Evolutionary conservation across 2,329 filamentous ascomycete genomes (phyloP), one percentile per base, ranked within the genome.

Genomic region (Colletotrichum cordylinicola): DNA sequence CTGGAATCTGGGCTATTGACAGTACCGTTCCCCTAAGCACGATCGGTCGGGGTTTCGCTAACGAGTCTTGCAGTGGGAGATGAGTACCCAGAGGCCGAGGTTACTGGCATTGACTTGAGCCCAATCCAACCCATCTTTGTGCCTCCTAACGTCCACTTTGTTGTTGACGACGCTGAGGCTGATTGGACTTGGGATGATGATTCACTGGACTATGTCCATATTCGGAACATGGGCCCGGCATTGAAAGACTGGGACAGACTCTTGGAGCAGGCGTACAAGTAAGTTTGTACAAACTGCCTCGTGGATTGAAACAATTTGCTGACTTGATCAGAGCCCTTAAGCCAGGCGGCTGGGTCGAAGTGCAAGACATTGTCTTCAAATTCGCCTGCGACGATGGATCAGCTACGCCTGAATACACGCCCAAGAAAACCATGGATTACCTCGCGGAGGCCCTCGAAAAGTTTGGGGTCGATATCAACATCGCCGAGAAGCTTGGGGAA

Each of bases 131-230:
- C 78, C 2, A 18, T 68, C 48, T 81, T 77, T 75, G 67, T 81
- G 8, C 24, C 52, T 3, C 71, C 78, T 18, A 81, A 77, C 48
- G 70, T 78, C 13, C 76, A 84, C 70, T 74, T 87, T 1, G 82
- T 82, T 75, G 90, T 96, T 67, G 85, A 87, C 64, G 84, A 86
- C 72, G 43, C 79, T 4, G 77, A 81, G 66, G 65, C 79, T 15
- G 78, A 78, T 12, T 80, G 78, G 79, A 73, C 78, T 4, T 80
- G 84, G 60, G 84, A 87, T 8, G 82, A 85, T 0, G 81, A 89
- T 55, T 84, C 87, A 69, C 91, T 92, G 79, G 91, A 93, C 82
- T 91, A 89, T 79, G 89, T 94, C 75, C 92, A 93, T 81, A 88
- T 90, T 15, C 88, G 90, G 37, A 86, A 90, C 80, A 84, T 93